Percentiles rank a stretch among this genome's conserved stretches.
Evolutionary conservation across 2,329 filamentous ascomycete genomes (phyloP).

Genomic region (Cercospora janseana): DNA sequence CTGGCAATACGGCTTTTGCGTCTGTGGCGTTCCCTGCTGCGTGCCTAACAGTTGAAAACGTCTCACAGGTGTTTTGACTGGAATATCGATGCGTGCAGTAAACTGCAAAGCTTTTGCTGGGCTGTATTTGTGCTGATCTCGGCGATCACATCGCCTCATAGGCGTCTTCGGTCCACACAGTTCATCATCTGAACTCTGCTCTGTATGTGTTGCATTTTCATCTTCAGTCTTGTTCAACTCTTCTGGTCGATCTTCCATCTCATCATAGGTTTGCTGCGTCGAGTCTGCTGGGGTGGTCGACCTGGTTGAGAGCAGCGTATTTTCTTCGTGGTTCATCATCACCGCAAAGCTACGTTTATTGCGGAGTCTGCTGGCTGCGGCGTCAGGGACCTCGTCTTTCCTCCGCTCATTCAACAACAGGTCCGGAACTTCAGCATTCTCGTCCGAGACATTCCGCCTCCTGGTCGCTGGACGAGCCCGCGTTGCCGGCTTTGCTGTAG

Average conservation of each 20-base stretch:
- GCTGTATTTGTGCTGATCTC: slow-evolving; percentile 19
- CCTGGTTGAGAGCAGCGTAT: slow-evolving; percentile 27
- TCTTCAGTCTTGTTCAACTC: slow-evolving; percentile 12
- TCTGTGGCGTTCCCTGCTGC: slow-evolving; percentile 31
- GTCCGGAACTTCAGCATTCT: slow-evolving; percentile 32
- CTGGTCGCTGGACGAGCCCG: slow-evolving; percentile 20
- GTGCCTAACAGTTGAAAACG: slow-evolving; percentile 23
- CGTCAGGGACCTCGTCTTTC: neutral
- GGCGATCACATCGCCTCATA: slow-evolving; percentile 32
- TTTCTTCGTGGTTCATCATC: slow-evolving; percentile 24
- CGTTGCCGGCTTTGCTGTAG: slow-evolving; percentile 8
- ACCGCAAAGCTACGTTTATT: too few species aligned
- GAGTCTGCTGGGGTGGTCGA: slow-evolving; percentile 29
- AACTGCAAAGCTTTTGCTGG: slow-evolving; percentile 21
- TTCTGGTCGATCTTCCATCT: neutral
- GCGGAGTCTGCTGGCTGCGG: too few species aligned
- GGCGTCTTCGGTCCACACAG: slow-evolving; percentile 37
- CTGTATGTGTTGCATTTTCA: slow-evolving; percentile 16
- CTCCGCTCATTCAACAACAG: neutral
- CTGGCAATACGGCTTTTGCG: slow-evolving; percentile 28
- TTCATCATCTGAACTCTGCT: slow-evolving; percentile 34
- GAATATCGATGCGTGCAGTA: slow-evolving; percentile 15
- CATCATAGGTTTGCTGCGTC: slow-evolving; percentile 10
- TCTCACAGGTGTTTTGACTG: slow-evolving; percentile 26
- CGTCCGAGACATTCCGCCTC: slow-evolving; percentile 32